A percentile compares a stretch with the other conserved stretches of the same genome.
Evolutionary conservation across 305 asterid genomes (phyloP).

Genomic region (Ilex paraguariensis): DNA sequence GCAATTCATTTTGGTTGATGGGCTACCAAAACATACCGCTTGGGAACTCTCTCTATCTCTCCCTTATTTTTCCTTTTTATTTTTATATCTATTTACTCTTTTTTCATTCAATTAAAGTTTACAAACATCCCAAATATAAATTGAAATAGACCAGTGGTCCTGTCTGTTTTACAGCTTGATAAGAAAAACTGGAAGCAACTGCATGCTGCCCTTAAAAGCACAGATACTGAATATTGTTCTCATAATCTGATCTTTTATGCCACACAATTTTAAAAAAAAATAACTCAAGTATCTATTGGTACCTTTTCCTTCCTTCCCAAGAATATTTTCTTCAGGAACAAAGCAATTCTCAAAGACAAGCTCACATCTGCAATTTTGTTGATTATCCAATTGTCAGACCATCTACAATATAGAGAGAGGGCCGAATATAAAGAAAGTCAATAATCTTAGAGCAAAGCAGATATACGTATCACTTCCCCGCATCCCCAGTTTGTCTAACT

Average conservation of each 20-base stretch:
- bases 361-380: constrained; percentile 71
- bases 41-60: background rate
- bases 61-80: background rate
- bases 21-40: too few relatives aligned
- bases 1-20: too few relatives aligned
- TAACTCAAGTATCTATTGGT: constrained; percentile 3
- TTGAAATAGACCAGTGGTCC: background rate
- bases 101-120: background rate
- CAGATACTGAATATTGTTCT: too few relatives aligned
- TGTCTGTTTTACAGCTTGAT: background rate
- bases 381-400: constrained; percentile 16
- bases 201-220: background rate
- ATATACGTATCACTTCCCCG: constrained; percentile 99
- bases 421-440: constrained; percentile 13
- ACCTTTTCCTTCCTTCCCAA: constrained; percentile 99
- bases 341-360: constrained; percentile 96
- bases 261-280: background rate
- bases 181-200: background rate
- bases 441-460: constrained; percentile 9
- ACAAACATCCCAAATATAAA: background rate
- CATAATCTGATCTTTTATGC: background rate
- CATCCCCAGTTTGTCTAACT: constrained; percentile 98
- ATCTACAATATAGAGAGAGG: constrained; percentile 10
- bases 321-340: constrained; percentile 81
- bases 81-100: too few relatives aligned